A percentile compares a stretch with the other conserved stretches of the same genome.
Conservation (phyloP, 73 alveolate genomes). For the Durusdinium trenchii region DNA sequence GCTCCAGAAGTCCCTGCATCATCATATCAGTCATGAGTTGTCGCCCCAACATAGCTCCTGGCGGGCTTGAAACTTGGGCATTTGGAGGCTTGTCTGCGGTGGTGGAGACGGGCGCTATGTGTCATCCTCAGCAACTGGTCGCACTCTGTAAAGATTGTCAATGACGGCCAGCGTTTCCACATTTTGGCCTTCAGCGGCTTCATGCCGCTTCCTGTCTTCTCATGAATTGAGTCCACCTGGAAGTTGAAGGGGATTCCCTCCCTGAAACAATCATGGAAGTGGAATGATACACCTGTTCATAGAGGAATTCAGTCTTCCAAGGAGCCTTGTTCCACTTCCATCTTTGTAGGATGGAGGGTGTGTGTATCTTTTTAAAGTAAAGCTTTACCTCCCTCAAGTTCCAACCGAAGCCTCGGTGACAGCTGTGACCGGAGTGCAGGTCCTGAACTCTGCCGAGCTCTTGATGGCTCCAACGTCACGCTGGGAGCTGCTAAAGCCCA, state of each 20-base stretch:
- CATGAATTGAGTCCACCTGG: not conserved
- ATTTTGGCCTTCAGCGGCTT: not conserved
- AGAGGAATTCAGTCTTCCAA: too few species aligned
- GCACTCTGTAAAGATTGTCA: not conserved
- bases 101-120: conserved; percentile 51
- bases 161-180: not conserved
- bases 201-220: not conserved
- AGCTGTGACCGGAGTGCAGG: too few species aligned
- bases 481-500: conserved; percentile 29
- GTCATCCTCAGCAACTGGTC: not conserved
- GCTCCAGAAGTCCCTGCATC: not conserved
- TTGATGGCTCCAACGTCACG: not conserved
- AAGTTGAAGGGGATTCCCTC: not conserved
- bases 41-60: not conserved
- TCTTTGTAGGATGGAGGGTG: too few species aligned
- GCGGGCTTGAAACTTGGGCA: not conserved
- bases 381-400: too few species aligned
- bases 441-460: conserved; percentile 53
- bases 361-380: too few species aligned
- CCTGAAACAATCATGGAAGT: too few species aligned
- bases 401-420: too few species aligned
- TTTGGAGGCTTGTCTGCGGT: conserved; percentile 34
- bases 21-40: not conserved
- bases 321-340: too few species aligned
- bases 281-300: too few species aligned